A percentile compares a stretch with the other conserved stretches of the same genome.
phyloP scores from a whole-genome alignment of 331 rosid genomes.

The Stylosanthes scabra region DNA sequence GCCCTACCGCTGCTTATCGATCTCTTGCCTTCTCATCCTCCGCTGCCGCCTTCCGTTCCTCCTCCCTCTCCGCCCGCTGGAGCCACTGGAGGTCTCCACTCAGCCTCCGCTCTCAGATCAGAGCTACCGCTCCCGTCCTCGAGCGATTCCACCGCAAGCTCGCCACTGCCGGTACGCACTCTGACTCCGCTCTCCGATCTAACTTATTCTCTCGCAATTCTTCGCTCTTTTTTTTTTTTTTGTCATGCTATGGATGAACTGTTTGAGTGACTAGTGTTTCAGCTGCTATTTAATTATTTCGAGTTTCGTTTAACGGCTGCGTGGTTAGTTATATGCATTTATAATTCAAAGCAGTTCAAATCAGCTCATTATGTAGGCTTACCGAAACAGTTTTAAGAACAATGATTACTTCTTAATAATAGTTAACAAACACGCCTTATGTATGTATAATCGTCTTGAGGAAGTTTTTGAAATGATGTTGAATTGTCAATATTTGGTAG shows the following conservation, averaged over 20 bases:
- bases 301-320: not conserved
- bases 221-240: not conserved
- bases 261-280: not conserved
- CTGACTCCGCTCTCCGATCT: not conserved
- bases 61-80: conserved; percentile 68
- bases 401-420: not conserved
- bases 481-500: conserved; percentile 8
- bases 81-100: conserved; percentile 88
- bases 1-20: conserved; percentile 34
- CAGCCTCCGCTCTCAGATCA: conserved; percentile 90
- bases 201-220: not conserved
- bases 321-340: not conserved
- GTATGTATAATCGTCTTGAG: too few species aligned
- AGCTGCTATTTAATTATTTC: not conserved
- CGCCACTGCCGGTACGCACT: conserved; percentile 77
- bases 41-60: conserved; percentile 48
- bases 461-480: not conserved
- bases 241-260: not conserved
- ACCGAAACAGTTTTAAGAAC: not conserved
- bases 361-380: not conserved
- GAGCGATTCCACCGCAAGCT: conserved; percentile 81
- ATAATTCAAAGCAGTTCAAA: not conserved
- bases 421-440: too few species aligned
- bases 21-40: conserved; percentile 52
- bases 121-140: conserved; percentile 81